A percentile compares a stretch with the other conserved stretches of the same genome.
These are phyloP conservation scores for Paramecium tetraurelia DNA, from an alignment of 73 alveolate species.

Conservation along the genomic window DNA sequence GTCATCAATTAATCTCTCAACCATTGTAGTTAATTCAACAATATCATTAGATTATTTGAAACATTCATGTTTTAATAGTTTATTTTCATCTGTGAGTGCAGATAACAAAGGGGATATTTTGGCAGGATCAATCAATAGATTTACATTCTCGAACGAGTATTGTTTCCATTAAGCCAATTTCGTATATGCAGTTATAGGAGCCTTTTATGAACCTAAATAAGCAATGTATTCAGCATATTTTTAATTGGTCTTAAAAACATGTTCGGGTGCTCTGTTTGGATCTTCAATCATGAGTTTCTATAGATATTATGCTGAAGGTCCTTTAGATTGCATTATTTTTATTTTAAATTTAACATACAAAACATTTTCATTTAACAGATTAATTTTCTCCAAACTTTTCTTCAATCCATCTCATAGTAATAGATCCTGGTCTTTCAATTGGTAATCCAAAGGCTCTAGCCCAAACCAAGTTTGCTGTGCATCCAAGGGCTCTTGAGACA, in stretches of 20 bases:
- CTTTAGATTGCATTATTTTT: not conserved
- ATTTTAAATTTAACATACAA: not conserved
- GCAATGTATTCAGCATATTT: slow-evolving; percentile 19
- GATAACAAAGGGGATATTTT: not conserved
- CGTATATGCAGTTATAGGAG: not conserved
- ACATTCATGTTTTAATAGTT: not conserved
- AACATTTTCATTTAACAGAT: not conserved
- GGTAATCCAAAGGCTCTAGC: slow-evolving; percentile 87
- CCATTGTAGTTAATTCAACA: not conserved
- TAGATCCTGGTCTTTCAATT: slow-evolving; percentile 83
- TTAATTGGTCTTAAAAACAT: not conserved
- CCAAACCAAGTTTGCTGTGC: slow-evolving; percentile 87
- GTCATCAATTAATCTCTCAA: slow-evolving; percentile 24
- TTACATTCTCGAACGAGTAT: not conserved
- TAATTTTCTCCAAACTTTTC: slow-evolving; percentile 31
- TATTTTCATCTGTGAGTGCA: not conserved
- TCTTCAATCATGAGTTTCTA: not conserved
- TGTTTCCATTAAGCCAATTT: not conserved
- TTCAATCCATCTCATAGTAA: slow-evolving; percentile 17
- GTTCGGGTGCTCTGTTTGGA: not conserved
- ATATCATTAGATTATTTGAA: not conserved
- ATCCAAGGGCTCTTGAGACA: slow-evolving; percentile 91
- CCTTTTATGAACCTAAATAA: not conserved
- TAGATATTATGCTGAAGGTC: slow-evolving; percentile 27
- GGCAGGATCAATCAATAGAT: slow-evolving; percentile 5